These are phyloP conservation scores for Aspergillus sp. DNA, from an alignment of 2,329 filamentous ascomycete species.

Conservation along the genomic window DNA sequence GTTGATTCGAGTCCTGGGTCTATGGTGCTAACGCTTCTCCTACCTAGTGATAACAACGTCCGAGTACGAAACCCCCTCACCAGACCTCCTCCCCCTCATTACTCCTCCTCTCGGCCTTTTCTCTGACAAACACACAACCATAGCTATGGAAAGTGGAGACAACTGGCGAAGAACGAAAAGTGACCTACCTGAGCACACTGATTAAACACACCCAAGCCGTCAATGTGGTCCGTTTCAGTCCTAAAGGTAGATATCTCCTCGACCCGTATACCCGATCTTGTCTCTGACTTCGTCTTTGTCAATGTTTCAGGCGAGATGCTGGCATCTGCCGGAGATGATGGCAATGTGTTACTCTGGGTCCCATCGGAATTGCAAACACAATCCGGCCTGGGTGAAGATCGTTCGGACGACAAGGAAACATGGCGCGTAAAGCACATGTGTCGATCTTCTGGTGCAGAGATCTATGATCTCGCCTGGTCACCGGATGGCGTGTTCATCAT, in stretches of 20 bases:
- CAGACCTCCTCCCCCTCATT: conserved; percentile 12
- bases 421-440: conserved; percentile 99
- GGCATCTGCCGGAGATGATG: conserved; percentile 93
- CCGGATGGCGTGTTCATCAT: conserved; percentile 97
- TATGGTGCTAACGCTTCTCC: conserved; percentile 16
- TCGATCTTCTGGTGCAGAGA: conserved; percentile 88
- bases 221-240: conserved; percentile 95
- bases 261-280: background rate
- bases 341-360: conserved; percentile 95
- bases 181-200: conserved; percentile 88
- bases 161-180: conserved; percentile 81
- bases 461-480: conserved; percentile 98
- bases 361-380: conserved; percentile 74
- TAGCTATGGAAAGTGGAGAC: conserved; percentile 90
- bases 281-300: conserved; percentile 17
- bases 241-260: conserved; percentile 66
- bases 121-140: conserved; percentile 36
- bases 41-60: conserved; percentile 78
- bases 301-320: conserved; percentile 74
- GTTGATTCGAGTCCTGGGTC: background rate
- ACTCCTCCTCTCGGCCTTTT: conserved; percentile 25
- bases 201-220: conserved; percentile 95
- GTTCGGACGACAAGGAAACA: conserved; percentile 88
- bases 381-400: conserved; percentile 75
- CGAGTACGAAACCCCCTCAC: conserved; percentile 60